phyloP scores from a whole-genome alignment of 1,284 basidiomycete genomes.

The Peniophora sp. region DNA sequence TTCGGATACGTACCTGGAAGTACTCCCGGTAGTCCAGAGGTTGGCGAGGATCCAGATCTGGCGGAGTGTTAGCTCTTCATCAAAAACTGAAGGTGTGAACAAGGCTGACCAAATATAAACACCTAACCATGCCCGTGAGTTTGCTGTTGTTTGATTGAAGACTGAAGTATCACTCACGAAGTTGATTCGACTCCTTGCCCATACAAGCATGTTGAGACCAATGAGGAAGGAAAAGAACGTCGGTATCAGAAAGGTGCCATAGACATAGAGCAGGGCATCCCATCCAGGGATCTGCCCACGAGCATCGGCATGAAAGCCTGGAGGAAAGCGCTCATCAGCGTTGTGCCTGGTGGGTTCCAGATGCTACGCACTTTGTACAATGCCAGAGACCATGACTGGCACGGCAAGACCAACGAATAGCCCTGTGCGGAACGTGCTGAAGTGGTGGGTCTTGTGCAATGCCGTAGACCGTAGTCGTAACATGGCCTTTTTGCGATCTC shows the following conservation, averaged over 20 bases:
- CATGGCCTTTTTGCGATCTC: slow-evolving; percentile 77
- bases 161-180: slow-evolving; percentile 40
- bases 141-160: neutral
- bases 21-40: slow-evolving; percentile 78
- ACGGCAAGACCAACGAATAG: slow-evolving; percentile 70
- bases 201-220: slow-evolving; percentile 75
- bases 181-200: slow-evolving; percentile 75
- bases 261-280: slow-evolving; percentile 72
- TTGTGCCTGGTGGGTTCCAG: slow-evolving; percentile 2
- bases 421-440: slow-evolving; percentile 72
- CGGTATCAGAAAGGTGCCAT: slow-evolving; percentile 71
- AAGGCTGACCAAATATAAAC: slow-evolving; percentile 78
- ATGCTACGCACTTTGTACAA: slow-evolving; percentile 53
- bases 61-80: neutral
- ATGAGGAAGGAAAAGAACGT: slow-evolving; percentile 74
- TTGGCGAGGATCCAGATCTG: slow-evolving; percentile 72
- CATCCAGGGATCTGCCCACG: slow-evolving; percentile 59
- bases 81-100: neutral
- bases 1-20: slow-evolving; percentile 54
- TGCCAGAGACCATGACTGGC: slow-evolving; percentile 64
- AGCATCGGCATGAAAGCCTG: slow-evolving; percentile 57
- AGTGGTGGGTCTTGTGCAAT: slow-evolving; percentile 62
- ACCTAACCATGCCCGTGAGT: neutral
- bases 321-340: neutral
- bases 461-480: slow-evolving; percentile 55